Conservation (phyloP, 495 filamentous ascomycete genomes). For the Acidiella bohemica region DNA sequence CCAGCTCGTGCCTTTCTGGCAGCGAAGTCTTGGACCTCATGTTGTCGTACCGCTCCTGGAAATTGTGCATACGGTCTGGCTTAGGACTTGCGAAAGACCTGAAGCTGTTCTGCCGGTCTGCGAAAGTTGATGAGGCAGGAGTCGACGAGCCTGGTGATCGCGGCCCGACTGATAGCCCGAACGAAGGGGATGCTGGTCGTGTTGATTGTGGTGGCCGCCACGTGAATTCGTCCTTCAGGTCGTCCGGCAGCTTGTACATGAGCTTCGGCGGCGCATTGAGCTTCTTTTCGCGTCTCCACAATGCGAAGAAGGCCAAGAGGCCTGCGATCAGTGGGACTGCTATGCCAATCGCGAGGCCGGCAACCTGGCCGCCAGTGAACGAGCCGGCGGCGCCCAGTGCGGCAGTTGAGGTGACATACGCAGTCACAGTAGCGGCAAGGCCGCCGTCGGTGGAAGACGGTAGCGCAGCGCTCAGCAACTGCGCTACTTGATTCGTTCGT, state of each 20-base stretch:
- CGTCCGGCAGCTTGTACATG: conserved; percentile 16
- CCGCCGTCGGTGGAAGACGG: neutral
- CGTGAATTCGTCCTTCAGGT: conserved; percentile 7
- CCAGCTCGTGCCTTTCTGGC: no score
- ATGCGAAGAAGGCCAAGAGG: neutral
- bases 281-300: conserved; percentile 6
- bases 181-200: no score
- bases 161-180: no score
- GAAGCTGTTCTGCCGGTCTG: no score
- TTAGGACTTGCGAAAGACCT: no score
- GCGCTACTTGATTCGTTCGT: conserved; percentile 7
- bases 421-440: neutral
- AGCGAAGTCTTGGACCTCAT: no score
- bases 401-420: conserved; percentile 3
- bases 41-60: no score
- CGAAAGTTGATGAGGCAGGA: no score
- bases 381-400: neutral
- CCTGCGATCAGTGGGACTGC: conserved; percentile 7
- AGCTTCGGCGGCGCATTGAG: conserved; percentile 5
- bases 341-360: conserved; percentile 6
- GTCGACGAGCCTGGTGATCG: no score
- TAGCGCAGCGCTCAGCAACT: neutral
- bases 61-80: no score
- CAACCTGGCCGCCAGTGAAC: conserved; percentile 3
- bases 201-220: conserved; percentile 8